Conservation (phyloP, 2,329 filamentous ascomycete genomes). For the Rugonectria rugulosa region DNA sequence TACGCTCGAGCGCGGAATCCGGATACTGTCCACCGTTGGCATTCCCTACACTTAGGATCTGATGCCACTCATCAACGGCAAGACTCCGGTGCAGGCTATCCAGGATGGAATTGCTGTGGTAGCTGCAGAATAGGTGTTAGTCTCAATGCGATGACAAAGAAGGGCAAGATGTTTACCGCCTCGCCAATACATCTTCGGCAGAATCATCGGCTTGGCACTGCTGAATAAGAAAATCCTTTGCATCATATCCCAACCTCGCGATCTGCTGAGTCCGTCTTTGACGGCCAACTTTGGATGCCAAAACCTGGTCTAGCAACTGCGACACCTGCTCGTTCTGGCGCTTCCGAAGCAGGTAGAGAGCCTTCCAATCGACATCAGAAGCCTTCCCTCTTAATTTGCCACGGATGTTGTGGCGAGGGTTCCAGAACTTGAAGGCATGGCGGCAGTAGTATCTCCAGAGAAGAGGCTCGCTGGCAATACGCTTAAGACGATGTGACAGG, state of each 20-base stretch:
- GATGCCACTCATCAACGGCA: conserved; percentile 80
- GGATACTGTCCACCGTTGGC: conserved; percentile 45
- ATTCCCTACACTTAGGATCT: conserved; percentile 32
- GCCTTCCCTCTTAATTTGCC: conserved; percentile 62
- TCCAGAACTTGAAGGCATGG: conserved; percentile 77
- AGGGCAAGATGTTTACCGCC: conserved; percentile 56
- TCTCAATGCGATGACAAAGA: conserved; percentile 40
- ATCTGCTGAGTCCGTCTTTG: conserved; percentile 75
- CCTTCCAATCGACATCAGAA: conserved; percentile 76
- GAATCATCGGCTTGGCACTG: conserved; percentile 68
- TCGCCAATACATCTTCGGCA: conserved; percentile 77
- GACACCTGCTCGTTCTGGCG: conserved; percentile 60
- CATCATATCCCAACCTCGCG: conserved; percentile 80
- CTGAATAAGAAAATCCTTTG: conserved; percentile 80
- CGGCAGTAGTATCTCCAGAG: conserved; percentile 84
- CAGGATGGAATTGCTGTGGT: conserved; percentile 77
- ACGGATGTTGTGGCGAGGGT: conserved; percentile 66
- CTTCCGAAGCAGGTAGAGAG: conserved; percentile 66
- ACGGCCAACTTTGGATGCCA: conserved; percentile 74
- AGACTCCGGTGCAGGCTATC: conserved; percentile 82
- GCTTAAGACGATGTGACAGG: conserved; percentile 69
- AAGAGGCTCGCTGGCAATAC: conserved; percentile 73
- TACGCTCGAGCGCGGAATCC: conserved; percentile 67
- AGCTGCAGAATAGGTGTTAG: conserved; percentile 54
- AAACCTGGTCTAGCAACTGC: conserved; percentile 69